Evolutionary conservation across 352 stramenopile species (phyloP).

Genomic region (Lagenidium giganteum): DNA sequence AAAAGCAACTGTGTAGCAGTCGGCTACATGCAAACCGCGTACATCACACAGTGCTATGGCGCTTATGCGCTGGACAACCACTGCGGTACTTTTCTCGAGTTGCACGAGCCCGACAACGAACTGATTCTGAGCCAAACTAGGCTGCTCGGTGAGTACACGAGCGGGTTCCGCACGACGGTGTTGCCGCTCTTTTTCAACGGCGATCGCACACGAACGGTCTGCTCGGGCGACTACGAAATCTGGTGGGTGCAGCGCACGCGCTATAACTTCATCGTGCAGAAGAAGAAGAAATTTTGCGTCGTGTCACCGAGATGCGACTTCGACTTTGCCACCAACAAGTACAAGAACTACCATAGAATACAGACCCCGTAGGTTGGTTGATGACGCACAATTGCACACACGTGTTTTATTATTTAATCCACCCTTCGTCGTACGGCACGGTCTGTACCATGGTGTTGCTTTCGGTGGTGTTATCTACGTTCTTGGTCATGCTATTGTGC

Average conservation of each 20-base stretch:
- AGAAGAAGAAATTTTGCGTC: slow-evolving; percentile 71
- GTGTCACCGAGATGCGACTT: slow-evolving; percentile 67
- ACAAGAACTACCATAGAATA: slow-evolving; percentile 61
- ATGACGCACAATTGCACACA: no score
- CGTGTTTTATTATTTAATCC: no score
- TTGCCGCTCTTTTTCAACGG: slow-evolving; percentile 68
- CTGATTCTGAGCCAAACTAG: slow-evolving; percentile 70
- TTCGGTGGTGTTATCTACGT: neutral
- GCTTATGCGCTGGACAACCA: slow-evolving; percentile 65
- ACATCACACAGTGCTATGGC: slow-evolving; percentile 71
- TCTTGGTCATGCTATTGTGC: slow-evolving; percentile 1
- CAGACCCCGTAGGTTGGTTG: slow-evolving; percentile 1
- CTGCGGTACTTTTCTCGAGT: slow-evolving; percentile 82
- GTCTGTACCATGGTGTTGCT: no score
- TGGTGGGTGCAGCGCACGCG: slow-evolving; percentile 85
- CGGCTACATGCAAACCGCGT: slow-evolving; percentile 75
- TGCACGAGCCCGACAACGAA: slow-evolving; percentile 63
- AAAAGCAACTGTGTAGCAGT: slow-evolving; percentile 65
- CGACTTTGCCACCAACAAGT: slow-evolving; percentile 72
- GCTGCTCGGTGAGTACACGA: slow-evolving; percentile 64
- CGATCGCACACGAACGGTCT: slow-evolving; percentile 56
- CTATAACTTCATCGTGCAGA: slow-evolving; percentile 81
- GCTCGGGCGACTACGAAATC: slow-evolving; percentile 71
- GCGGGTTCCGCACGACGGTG: slow-evolving; percentile 69
- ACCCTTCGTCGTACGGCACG: slow-evolving; percentile 31